A percentile compares a stretch with the other conserved stretches of the same genome.
phyloP scores from a whole-genome alignment of 78 protist species.

The Bigelowiella natans region DNA sequence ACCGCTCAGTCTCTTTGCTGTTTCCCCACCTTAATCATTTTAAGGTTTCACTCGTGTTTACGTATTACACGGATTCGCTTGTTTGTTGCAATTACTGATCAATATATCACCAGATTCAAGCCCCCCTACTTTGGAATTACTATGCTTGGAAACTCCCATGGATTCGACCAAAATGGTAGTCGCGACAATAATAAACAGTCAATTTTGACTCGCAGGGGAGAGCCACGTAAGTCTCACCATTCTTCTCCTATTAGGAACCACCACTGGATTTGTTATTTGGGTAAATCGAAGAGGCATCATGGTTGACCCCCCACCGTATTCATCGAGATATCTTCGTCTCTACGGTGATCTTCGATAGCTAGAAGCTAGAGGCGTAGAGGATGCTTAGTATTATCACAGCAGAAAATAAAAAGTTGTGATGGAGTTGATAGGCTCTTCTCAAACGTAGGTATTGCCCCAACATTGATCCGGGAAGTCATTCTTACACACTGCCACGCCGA shows the following conservation, averaged over 20 bases:
- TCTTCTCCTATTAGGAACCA: conserved; percentile 28
- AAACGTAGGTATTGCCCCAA: conserved; percentile 58
- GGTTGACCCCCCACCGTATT: conserved; percentile 62
- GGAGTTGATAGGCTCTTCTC: too few relatives aligned
- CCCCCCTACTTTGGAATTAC: conserved; percentile 63
- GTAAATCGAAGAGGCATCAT: conserved; percentile 51
- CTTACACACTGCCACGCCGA: conserved; percentile 65
- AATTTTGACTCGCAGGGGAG: too few relatives aligned
- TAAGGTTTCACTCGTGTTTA: too few relatives aligned
- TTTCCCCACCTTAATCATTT: too few relatives aligned
- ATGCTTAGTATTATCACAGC: too few relatives aligned
- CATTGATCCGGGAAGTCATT: conserved; percentile 42
- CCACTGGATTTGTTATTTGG: conserved; percentile 63
- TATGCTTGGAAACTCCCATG: conserved; percentile 50
- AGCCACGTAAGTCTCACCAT: too few relatives aligned
- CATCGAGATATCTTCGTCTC: background rate
- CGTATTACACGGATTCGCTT: too few relatives aligned
- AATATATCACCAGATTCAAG: conserved; percentile 25
- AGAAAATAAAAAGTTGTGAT: too few relatives aligned
- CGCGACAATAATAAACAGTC: background rate
- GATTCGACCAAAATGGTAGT: conserved; percentile 44
- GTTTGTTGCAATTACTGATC: too few relatives aligned
- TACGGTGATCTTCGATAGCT: too few relatives aligned
- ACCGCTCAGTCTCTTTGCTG: too few relatives aligned
- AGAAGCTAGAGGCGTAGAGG: too few relatives aligned